phyloP scores from a whole-genome alignment of 805 yeast genomes.

The Schizosaccharomyces pombe region DNA sequence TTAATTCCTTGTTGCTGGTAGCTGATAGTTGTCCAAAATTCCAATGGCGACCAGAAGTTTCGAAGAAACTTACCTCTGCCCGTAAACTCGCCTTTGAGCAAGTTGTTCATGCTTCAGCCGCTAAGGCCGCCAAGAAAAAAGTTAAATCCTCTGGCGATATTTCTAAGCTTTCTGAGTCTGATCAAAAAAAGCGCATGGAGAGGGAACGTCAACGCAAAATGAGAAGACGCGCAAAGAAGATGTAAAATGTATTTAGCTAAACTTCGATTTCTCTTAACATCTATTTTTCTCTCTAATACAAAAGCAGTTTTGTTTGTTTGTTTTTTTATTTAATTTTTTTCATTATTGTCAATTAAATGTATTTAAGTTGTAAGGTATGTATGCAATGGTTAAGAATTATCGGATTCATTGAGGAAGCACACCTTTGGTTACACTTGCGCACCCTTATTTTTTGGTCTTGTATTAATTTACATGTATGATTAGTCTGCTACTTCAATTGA shows the following conservation, averaged over 20 bases:
- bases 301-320: too few species aligned
- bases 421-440: too few species aligned
- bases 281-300: neutral
- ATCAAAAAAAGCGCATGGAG: neutral
- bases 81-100: conserved; percentile 54
- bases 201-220: neutral
- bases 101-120: conserved; percentile 15
- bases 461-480: too few species aligned
- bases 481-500: too few species aligned
- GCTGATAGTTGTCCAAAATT: conserved; percentile 35
- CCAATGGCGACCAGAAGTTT: conserved; percentile 48
- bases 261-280: too few species aligned
- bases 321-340: too few species aligned
- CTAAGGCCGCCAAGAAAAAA: neutral
- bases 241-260: neutral
- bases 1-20: conserved; percentile 33
- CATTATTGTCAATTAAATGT: too few species aligned
- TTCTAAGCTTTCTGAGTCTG: neutral
- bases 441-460: too few species aligned
- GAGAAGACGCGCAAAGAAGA: neutral
- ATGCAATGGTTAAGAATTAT: too few species aligned
- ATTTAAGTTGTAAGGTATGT: too few species aligned
- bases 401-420: too few species aligned
- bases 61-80: conserved; percentile 50
- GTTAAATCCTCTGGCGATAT: neutral